Evolutionary conservation across 768 basidiomycete species (phyloP), one percentile per base, ranked within the genome.

Genomic region (Auriculariales sp.): DNA sequence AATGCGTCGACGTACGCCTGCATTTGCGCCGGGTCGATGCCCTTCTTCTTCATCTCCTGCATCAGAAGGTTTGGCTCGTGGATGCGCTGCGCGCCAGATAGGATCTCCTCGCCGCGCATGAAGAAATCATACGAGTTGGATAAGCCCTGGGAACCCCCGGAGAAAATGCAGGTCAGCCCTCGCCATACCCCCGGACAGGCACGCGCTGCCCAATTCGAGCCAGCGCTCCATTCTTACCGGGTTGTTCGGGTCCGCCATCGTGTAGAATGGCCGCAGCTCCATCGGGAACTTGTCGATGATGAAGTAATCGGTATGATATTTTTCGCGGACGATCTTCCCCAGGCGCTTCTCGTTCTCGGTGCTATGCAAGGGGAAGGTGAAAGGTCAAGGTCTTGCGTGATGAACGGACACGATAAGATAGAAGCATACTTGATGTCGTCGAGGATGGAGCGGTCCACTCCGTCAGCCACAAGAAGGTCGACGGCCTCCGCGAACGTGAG

Each of bases 81-180:
- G 49, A 98, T 82, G 66, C 95, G 91, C 64, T 99, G 95, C 25
- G 94, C 95, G 14, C 95, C 95, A 3, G 94, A 97, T 33, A 98
- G 74, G 60, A 99, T 98, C 66, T 99, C 95, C 67, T 99, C 92
- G 10, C 95, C 95, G 28, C 95, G 79, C 94, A 99, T 97, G 77
- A 99, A 98, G 70, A 99, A 98, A 68, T 99, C 95, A 66, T 98
- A 99, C 22, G 95, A 98, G 67, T 98, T 98, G 47, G 95, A 97
- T 33, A 95, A 71, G 6, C 78, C 80, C 84, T 93, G 58, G 19
- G 9, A 48, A 28, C 53, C 19, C 53, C 56, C 49, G 32, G 51
- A 7, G 7, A 7, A 36, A 19, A 31, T 6, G 17, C 24, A 12
- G 22, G 27, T 7, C n/a, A 4, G 22, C 6, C 42, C 11, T 12